phyloP scores from a whole-genome alignment of 2,329 filamentous ascomycete genomes.

The Torrubiellomyces zombiae region DNA sequence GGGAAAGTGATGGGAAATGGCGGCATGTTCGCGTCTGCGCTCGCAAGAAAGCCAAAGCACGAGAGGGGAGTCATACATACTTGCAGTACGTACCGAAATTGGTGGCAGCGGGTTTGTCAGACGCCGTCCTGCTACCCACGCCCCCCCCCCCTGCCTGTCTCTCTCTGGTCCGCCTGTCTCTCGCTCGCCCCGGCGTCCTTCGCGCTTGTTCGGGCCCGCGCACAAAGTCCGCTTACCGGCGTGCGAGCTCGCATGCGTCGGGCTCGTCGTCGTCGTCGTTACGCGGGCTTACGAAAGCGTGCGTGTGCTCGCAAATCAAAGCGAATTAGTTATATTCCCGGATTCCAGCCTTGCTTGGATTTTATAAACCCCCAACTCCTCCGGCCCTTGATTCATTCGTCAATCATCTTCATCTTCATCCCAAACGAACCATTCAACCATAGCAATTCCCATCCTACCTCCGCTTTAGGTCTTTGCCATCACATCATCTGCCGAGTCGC shows the following conservation, averaged over 20 bases:
- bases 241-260: conserved; percentile 8
- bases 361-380: conserved; percentile 4
- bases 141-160: conserved; percentile 8
- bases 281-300: conserved; percentile 3
- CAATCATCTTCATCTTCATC: conserved; percentile 1
- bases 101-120: too few relatives aligned
- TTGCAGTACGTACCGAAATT: too few relatives aligned
- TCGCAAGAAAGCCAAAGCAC: too few relatives aligned
- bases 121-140: conserved; percentile 2
- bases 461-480: conserved; percentile 3
- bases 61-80: too few relatives aligned
- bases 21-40: conserved; percentile 5
- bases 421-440: neutral
- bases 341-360: conserved; percentile 3
- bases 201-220: conserved; percentile 15
- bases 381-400: too few relatives aligned
- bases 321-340: too few relatives aligned
- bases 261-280: conserved; percentile 5
- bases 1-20: too few relatives aligned
- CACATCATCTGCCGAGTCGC: conserved; percentile 13
- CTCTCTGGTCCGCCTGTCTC: too few relatives aligned
- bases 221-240: conserved; percentile 16
- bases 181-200: conserved; percentile 4
- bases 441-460: neutral
- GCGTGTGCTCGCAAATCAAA: too few relatives aligned